Evolutionary conservation across 1,284 basidiomycete species (phyloP), one percentile per base, ranked within the genome.

Genomic region (Cronartium quercuum): DNA sequence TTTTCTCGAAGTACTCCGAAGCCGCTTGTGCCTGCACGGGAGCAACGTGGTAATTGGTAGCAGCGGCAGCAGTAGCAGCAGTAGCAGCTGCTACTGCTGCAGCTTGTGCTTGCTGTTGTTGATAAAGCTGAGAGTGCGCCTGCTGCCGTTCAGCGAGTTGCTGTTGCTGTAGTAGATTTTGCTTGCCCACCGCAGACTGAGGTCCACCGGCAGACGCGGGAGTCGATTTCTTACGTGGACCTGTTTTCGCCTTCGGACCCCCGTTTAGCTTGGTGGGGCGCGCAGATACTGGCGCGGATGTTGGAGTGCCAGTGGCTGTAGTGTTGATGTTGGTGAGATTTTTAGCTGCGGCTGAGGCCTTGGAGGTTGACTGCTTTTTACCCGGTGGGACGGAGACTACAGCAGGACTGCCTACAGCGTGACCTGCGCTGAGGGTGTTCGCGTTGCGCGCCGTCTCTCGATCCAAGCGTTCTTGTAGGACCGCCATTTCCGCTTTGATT

Each of bases 1-100:
- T 84, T 68, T 89, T 88, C 78, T 91, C 89, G 79, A 90, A 89
- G 66, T 78, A 77, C 29, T 40, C 82, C 76, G 66, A 51, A 18
- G n/a, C 51, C 6, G 2, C n/a, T 51, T 51, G 42, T 12, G 42
- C 10, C 29, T 29, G 29, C 29, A 29, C 29, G n/a, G 42, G n/a
- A 12, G 42, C 12, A n/a, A 12, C 42, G n/a, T 44, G 42, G n/a
- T 44, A 44, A 12, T n/a, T n/a, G 42, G 42, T 12, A 44, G 42
- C 42, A n/a, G 10, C 1, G 18, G 51, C 18, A 55, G n/a, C 29
- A 21, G 18, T 6, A 3, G 51, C 47, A 51, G 24, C 15, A 3
- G 29, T n/a, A 10, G 51, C 51, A n/a, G 51, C 51, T 2, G 51
- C 7, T 21, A 55, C n/a, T n/a, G 18, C 51, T 7, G 51, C 51